Base-by-base conservation (phyloP, 345 rosid species). In the Moricandia moricandioides region DNA sequence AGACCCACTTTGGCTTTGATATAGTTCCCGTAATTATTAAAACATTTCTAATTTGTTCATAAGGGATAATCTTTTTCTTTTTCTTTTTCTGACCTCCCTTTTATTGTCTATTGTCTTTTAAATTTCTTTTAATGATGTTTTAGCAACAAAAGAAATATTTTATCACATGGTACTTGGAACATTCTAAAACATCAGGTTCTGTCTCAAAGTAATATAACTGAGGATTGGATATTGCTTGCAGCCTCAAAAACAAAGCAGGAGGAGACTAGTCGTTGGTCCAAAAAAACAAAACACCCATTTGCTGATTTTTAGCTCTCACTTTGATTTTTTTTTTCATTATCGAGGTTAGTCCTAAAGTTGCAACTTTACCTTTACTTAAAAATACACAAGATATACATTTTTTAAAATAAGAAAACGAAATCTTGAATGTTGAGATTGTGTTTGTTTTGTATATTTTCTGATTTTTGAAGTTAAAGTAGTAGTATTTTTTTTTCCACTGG, bases 251-350 rank as follows among this genome's bases (percentile, higher is more conserved):
- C 72, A 71, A 72, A 71, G 68, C 67, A 49, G 30, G 57, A 66
- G 39, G 73, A 78, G 78, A 72, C 82, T 74, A 68, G 82, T 78
- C 82, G 67, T 73, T 78, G 82, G 82, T 78, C 81, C 78, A 67
- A 51, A 71, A 43, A 59, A 67, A 72, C 81, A 72, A 72, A 72
- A 66, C 40, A 78, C 69, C 47, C 60, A 78, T 78, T 72, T 72
- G 70, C 70, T 78, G 70, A 78, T 72, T 77, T 65, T 78, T 68
- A 71, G 77, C 61, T 77, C 11, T 5, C 52, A 54, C 72, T 71
- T 77, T 65, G 18, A 62, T 67, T 72, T 78, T 78, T 58, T 66
- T 66, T 78, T 78, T 34, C 71, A 40, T 72, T 73, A 73, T 78
- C 82, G 74, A 78, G 82, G 82, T 73, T 67, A 72, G 82, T 78